Base-by-base conservation (phyloP, 2,329 filamentous ascomycete species). In the Lizonia empirigonia region DNA sequence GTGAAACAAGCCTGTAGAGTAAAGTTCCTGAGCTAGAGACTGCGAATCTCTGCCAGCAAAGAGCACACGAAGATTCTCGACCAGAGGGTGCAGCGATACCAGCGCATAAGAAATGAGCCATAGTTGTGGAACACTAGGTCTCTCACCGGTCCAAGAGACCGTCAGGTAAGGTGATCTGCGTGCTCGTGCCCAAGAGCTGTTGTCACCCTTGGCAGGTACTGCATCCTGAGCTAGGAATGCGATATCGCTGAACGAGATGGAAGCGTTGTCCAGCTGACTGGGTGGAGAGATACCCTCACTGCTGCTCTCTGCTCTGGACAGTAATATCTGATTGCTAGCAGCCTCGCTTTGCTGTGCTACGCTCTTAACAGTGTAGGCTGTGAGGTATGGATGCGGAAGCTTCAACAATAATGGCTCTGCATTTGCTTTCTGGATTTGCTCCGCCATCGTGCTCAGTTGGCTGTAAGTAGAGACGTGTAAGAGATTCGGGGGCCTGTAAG, bases 101-200 rank as follows among this genome's bases (percentile, higher is more conserved):
- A 80, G 70, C 4, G 74, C 74, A 53, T 80, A 77, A 16, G 77
- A 58, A 19, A 79, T 65, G 37, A 78, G 74, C 78, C 78, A 80
- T 13, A 78, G 63, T 55, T 80, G 77, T 2, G 70, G 76, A 23
- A 78, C 61, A 24, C 74, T 70, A 36, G 78, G 78, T n/a, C 67
- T 46, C 19, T 64, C 62, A 7, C 62, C 66, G 27, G 62, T 60
- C 78, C 78, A 80, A 44, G 73, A 69, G 46, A 80, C 70, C 6
- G 63, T 69, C 3, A 75, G 69, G 32, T 71, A 67, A 6, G 77
- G 76, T 22, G 74, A 74, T 59, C 78, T 72, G 56, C 75, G 71
- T 41, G 76, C 72, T 55, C 78, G 69, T 26, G 76, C 78, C 77
- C 77, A 74, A 27, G 70, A 68, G 36, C 67, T 72, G 59, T 74